phyloP scores from a whole-genome alignment of 805 yeast genomes.

The Blastobotrys attinorum region DNA sequence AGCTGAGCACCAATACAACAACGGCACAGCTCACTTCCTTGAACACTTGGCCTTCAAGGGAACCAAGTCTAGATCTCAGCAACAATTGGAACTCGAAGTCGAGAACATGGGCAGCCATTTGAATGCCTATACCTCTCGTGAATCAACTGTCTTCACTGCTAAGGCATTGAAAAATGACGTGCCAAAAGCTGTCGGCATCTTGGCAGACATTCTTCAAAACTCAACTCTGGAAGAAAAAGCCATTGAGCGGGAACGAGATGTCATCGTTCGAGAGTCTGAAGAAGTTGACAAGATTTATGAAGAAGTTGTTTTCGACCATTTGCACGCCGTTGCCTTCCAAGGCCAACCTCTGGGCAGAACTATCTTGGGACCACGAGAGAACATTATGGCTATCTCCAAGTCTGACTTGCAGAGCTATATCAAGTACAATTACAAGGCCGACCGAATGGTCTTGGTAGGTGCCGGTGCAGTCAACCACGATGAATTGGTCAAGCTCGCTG shows the following conservation, averaged over 20 bases:
- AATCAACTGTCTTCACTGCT: constrained; percentile 94
- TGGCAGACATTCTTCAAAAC: constrained; percentile 81
- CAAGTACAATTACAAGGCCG: constrained; percentile 82
- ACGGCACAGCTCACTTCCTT: constrained; percentile 95
- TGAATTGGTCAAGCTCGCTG: constrained; percentile 68
- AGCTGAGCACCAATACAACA: constrained; percentile 75
- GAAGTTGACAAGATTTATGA: constrained; percentile 98
- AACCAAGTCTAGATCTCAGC: constrained; percentile 71
- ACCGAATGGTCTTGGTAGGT: constrained; percentile 96
- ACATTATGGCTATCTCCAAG: constrained; percentile 72
- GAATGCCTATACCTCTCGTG: constrained; percentile 98
- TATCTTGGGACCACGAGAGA: constrained; percentile 86
- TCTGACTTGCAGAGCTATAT: constrained; percentile 75
- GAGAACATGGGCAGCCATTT: constrained; percentile 96
- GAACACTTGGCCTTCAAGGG: constrained; percentile 98
- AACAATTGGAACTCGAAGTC: constrained; percentile 80
- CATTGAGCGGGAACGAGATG: constrained; percentile 93
- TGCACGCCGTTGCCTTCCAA: constrained; percentile 86
- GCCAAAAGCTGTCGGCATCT: constrained; percentile 76
- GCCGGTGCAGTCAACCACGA: constrained; percentile 88
- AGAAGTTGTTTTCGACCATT: constrained; percentile 94
- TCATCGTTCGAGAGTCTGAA: constrained; percentile 91
- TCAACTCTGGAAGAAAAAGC: constrained; percentile 77
- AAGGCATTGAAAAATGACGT: constrained; percentile 76
- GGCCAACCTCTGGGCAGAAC: constrained; percentile 95